A percentile compares a stretch with the other conserved stretches of the same genome.
phyloP scores from a whole-genome alignment of 2,329 filamentous ascomycete genomes.

The Fusarium graminum region DNA sequence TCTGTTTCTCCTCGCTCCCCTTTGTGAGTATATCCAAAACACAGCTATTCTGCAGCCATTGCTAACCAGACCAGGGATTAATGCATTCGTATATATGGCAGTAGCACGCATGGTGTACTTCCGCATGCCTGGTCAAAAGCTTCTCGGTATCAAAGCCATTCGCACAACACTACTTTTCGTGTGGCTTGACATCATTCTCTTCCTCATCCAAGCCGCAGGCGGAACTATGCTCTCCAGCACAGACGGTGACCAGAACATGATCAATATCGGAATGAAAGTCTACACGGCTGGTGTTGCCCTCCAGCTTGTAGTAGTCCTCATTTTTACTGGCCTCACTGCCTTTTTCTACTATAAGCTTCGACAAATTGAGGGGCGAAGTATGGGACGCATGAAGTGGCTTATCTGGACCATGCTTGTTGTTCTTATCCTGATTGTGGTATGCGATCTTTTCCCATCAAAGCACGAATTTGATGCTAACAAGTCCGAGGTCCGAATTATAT shows the following conservation, averaged over 20 bases:
- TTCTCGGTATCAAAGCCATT: slow-evolving; percentile 53
- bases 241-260: slow-evolving; percentile 37
- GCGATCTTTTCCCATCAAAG: slow-evolving; percentile 14
- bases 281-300: slow-evolving; percentile 57
- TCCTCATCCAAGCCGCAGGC: slow-evolving; percentile 59
- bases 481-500: slow-evolving; percentile 67
- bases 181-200: slow-evolving; percentile 61
- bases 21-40: slow-evolving; percentile 50
- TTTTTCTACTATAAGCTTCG: slow-evolving; percentile 53
- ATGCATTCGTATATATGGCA: slow-evolving; percentile 61
- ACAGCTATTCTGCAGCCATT: neutral
- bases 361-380: slow-evolving; percentile 40
- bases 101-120: slow-evolving; percentile 57
- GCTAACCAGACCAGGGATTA: slow-evolving; percentile 53
- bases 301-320: slow-evolving; percentile 55
- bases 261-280: slow-evolving; percentile 55
- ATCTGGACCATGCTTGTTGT: slow-evolving; percentile 53
- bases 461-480: slow-evolving; percentile 15
- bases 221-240: slow-evolving; percentile 55
- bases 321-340: slow-evolving; percentile 54
- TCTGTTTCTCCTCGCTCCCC: slow-evolving; percentile 58
- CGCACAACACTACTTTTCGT: slow-evolving; percentile 62
- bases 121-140: slow-evolving; percentile 55
- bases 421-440: slow-evolving; percentile 55
- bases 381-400: slow-evolving; percentile 52